A percentile compares a stretch with the other conserved stretches of the same genome.
Evolutionary conservation across 768 basidiomycete species (phyloP).

Genomic region (Lanmaoa pseudosensibilis): DNA sequence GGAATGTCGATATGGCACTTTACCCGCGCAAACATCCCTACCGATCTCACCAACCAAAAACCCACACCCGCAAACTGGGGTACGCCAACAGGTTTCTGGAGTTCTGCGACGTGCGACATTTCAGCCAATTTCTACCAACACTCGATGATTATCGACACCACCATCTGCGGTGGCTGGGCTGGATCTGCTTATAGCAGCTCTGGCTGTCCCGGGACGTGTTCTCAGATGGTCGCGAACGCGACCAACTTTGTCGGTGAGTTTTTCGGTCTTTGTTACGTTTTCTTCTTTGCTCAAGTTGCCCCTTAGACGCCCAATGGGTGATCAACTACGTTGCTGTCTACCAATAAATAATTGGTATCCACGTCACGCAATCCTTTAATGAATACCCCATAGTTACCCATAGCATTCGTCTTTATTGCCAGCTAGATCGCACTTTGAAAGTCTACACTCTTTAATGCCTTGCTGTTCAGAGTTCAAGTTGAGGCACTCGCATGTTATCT

Average conservation of each 20-base stretch:
- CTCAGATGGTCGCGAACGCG: constrained; percentile 51
- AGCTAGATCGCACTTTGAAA: neutral
- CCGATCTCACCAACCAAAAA: constrained; percentile 44
- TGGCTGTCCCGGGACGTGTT: constrained; percentile 45
- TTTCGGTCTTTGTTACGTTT: neutral
- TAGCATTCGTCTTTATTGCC: neutral
- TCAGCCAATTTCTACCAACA: constrained; percentile 53
- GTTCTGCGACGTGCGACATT: constrained; percentile 49
- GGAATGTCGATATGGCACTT: constrained; percentile 63
- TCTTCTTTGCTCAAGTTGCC: constrained; percentile 8
- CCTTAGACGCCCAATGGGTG: constrained; percentile 53
- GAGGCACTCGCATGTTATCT: neutral
- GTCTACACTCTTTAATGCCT: neutral
- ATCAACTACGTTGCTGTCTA: constrained; percentile 59
- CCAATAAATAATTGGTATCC: constrained; percentile 25
- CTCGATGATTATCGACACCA: constrained; percentile 42
- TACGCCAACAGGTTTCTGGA: constrained; percentile 51
- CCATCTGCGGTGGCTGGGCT: constrained; percentile 36
- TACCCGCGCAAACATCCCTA: constrained; percentile 49
- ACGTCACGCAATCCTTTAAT: neutral
- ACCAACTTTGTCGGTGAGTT: constrained; percentile 50
- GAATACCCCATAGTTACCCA: neutral
- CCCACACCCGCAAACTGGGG: constrained; percentile 55
- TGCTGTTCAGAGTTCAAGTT: constrained; percentile 11
- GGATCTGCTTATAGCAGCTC: constrained; percentile 25